Conservation (phyloP, 371 early-diverging fungal genomes). For the Actinomortierella ambigua region DNA sequence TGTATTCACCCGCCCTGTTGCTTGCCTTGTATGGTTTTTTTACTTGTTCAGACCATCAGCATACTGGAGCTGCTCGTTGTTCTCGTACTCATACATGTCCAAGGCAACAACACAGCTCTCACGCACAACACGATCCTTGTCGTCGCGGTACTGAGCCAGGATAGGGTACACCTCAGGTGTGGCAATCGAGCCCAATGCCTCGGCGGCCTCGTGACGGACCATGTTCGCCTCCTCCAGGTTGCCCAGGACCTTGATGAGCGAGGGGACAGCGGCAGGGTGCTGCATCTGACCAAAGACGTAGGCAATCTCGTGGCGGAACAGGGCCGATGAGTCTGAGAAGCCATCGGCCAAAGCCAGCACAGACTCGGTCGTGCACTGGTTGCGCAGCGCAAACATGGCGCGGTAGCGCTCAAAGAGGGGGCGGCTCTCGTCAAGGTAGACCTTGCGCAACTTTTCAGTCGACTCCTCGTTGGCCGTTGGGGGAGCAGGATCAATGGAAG, state of each 20-base stretch:
- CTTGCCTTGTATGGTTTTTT: background rate
- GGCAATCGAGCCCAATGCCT: conserved; percentile 99
- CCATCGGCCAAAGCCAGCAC: conserved; percentile 91
- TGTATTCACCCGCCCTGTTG: no score
- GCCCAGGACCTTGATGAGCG: conserved; percentile 77
- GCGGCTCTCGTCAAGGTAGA: conserved; percentile 72
- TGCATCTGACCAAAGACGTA: conserved; percentile 99
- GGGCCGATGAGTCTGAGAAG: conserved; percentile 80
- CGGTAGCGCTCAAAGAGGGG: conserved; percentile 95
- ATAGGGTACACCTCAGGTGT: conserved; percentile 85
- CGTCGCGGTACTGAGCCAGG: conserved; percentile 75
- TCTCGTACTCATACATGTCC: conserved; percentile 97
- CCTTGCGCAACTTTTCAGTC: conserved; percentile 66
- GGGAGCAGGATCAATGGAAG: conserved; percentile 95
- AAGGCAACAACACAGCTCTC: conserved; percentile 97
- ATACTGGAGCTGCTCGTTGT: conserved; percentile 74
- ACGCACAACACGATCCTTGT: conserved; percentile 89
- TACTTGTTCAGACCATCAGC: conserved; percentile 58
- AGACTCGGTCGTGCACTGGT: conserved; percentile 85
- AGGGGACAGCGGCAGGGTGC: conserved; percentile 88
- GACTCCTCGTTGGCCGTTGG: conserved; percentile 64
- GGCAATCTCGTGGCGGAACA: conserved; percentile 98
- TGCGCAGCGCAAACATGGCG: conserved; percentile 98
- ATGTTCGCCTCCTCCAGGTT: conserved; percentile 87
- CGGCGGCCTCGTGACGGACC: conserved; percentile 99